Evolutionary conservation across 306 rosid genomes (phyloP), one percentile per base, ranked within the genome.

Genomic region (Abrus precatorius): DNA sequence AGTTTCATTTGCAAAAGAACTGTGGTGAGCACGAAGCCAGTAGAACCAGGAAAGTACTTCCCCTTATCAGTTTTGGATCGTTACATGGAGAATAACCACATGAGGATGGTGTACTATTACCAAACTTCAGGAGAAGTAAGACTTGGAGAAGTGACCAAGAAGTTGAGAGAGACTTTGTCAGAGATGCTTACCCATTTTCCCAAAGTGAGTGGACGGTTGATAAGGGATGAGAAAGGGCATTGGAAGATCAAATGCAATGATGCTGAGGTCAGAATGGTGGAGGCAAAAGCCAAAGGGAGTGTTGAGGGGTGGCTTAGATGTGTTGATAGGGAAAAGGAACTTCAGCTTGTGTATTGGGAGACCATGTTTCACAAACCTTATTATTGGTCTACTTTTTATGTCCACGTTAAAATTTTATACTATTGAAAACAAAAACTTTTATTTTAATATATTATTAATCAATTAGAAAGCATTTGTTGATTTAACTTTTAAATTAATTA

Each of bases 181-280:
- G 72, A 85, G 54, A 57, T 62, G 83, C 89, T 93, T 3, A 66
- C 54, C 1, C n/a, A 77, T 82, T 91, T 68, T 12, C 92, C 91
- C 4, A 72, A 73, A 13, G 82, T 87, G 40, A 86, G 84, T 3
- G 87, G 88, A 9, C 5, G 87, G 20, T 56, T 87, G 59, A 3
- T 82, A 13, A 86, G 49, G 40, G 86, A 87, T n/a, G 88, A 81
- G 0, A 77, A 14, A 5, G 92, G 86, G 59, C 49, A 74, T 62
- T 91, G 98, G 97, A 90, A 62, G 84, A 59, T 90, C 1, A 91
- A 90, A 81, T 90, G 91, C 52, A 91, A 86, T 32, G 97, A 93
- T 57, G 95, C 93, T 8, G 94, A 97, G 1, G 89, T 93, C 13
- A 86, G 97, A 80, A 74, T 87, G 87, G 77, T 91, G 69, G 97